Evolutionary conservation across 108 stramenopile species (phyloP).

Genomic region (Discostella pseudostelligera): DNA sequence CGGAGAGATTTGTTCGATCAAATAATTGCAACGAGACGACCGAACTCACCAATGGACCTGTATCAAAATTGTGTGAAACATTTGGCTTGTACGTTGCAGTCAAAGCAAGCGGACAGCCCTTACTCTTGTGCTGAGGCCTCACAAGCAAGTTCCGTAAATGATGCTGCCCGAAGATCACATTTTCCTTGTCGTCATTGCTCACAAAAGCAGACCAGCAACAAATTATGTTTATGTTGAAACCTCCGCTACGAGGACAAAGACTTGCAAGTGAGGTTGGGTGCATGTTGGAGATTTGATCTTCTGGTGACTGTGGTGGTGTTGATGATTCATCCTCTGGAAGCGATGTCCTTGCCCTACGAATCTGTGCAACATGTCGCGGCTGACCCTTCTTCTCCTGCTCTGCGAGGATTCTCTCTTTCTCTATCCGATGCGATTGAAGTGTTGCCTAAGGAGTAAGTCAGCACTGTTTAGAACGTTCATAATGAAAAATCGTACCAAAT

Average conservation of each 20-base stretch:
- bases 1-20: not conserved
- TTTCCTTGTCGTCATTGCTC: constrained; percentile 17
- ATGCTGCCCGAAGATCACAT: constrained; percentile 56
- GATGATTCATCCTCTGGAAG: constrained; percentile 21
- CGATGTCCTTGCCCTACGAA: constrained; percentile 67
- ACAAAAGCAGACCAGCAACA: constrained; percentile 67
- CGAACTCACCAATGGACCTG: constrained; percentile 47
- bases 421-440: constrained; percentile 26
- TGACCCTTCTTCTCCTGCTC: constrained; percentile 60
- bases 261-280: constrained; percentile 77
- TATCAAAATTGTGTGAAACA: constrained; percentile 62
- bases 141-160: constrained; percentile 59
- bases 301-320: constrained; percentile 1
- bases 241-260: constrained; percentile 54
- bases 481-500: not conserved
- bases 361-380: constrained; percentile 77
- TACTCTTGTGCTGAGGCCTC: constrained; percentile 47
- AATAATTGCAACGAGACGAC: not conserved
- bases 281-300: too few species aligned
- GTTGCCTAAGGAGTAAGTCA: constrained; percentile 16
- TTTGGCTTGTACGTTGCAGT: constrained; percentile 53
- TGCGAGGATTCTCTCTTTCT: constrained; percentile 37
- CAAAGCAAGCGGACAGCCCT: constrained; percentile 62
- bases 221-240: constrained; percentile 55
- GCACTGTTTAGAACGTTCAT: not conserved